These are phyloP conservation scores for Musa acuminata DNA, from an alignment of 176 grass and related monocot species.

Conservation along the genomic window DNA sequence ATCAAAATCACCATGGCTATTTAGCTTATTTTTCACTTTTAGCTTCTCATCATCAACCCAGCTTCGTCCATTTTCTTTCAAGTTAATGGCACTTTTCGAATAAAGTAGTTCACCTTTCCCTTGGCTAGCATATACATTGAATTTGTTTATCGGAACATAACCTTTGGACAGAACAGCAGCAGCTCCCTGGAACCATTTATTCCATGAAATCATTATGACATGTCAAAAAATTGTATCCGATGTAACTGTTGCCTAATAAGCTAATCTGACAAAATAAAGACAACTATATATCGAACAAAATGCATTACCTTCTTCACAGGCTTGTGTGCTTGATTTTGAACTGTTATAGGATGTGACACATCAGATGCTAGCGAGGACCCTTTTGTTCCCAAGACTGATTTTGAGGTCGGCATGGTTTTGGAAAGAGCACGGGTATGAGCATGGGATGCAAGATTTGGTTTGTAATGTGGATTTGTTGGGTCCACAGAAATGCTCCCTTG, in stretches of 20 bases:
- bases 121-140: conserved; percentile 39
- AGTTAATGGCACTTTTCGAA: conserved; percentile 30
- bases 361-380: conserved; percentile 50
- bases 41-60: conserved; percentile 41
- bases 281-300: conserved; percentile 4
- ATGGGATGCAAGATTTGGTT: conserved; percentile 34
- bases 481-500: conserved; percentile 43
- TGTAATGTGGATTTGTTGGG: conserved; percentile 43
- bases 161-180: conserved; percentile 50
- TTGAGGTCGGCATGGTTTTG: conserved; percentile 31
- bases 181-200: conserved; percentile 37
- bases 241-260: background rate
- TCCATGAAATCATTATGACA: conserved; percentile 23
- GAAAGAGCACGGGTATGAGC: conserved; percentile 30
- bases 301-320: conserved; percentile 55
- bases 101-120: conserved; percentile 36
- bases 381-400: conserved; percentile 34
- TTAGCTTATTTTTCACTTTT: conserved; percentile 40
- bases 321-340: conserved; percentile 31
- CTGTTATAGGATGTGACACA: conserved; percentile 14
- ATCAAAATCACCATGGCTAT: conserved; percentile 31
- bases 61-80: conserved; percentile 45
- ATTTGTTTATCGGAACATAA: conserved; percentile 44
- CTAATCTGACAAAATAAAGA: background rate
- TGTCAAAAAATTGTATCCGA: background rate